phyloP scores from a whole-genome alignment of 2,329 filamentous ascomycete species.

The Helicocarpus griseus region DNA sequence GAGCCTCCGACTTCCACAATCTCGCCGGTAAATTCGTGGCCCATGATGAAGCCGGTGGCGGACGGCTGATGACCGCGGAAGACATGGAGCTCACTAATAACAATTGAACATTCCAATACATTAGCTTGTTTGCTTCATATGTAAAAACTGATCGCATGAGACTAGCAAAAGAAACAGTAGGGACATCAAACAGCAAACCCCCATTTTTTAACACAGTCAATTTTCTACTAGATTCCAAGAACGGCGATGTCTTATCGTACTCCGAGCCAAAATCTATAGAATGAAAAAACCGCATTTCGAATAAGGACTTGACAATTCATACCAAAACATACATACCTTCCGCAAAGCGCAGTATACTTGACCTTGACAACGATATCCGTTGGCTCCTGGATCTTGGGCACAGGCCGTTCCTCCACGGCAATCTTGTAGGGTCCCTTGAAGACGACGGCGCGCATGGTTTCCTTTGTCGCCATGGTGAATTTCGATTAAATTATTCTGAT shows the following conservation, averaged over 20 bases:
- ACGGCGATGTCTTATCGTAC: no score
- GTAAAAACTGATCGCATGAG: no score
- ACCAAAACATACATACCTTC: conserved; percentile 52
- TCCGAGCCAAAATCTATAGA: not conserved
- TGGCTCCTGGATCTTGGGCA: conserved; percentile 61
- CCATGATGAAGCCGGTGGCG: conserved; percentile 53
- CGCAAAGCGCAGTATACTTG: conserved; percentile 72
- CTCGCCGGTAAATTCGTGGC: conserved; percentile 78
- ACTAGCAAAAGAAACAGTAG: not conserved
- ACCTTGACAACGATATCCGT: conserved; percentile 78
- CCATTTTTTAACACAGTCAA: no score
- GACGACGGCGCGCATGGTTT: conserved; percentile 78
- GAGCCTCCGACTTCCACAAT: conserved; percentile 58
- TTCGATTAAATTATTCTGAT: not conserved
- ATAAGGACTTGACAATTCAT: not conserved
- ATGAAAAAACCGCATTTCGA: not conserved
- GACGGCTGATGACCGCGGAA: conserved; percentile 73
- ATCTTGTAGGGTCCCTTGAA: conserved; percentile 72
- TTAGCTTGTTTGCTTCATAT: not conserved
- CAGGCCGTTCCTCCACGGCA: conserved; percentile 66
- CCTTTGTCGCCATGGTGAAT: conserved; percentile 22
- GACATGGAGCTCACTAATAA: conserved; percentile 67
- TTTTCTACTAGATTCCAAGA: no score
- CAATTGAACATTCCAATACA: not conserved
- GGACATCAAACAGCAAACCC: not conserved